These are phyloP conservation scores for Cymbopogon flexuosus DNA, from an alignment of 202 grass and related monocot genomes.

Conservation along the genomic window DNA sequence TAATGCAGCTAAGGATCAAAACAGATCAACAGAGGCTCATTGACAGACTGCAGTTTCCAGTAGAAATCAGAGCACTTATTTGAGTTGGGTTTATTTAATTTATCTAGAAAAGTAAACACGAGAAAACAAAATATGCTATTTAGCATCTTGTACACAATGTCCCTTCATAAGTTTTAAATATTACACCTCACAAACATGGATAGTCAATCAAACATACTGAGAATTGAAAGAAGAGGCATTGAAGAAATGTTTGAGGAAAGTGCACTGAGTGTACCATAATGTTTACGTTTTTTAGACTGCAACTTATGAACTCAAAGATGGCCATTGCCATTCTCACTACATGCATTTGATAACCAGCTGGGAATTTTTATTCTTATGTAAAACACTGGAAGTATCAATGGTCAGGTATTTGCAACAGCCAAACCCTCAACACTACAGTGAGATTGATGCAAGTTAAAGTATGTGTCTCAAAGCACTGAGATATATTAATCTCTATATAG, in stretches of 20 bases:
- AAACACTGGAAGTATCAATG: background rate
- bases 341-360: background rate
- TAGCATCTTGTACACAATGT: constrained; percentile 10
- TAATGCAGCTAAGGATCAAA: background rate
- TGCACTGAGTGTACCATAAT: background rate
- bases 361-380: background rate
- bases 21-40: background rate
- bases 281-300: background rate
- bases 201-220: constrained; percentile 13
- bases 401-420: background rate
- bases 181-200: background rate
- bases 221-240: background rate
- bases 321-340: background rate
- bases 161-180: background rate
- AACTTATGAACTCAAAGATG: background rate
- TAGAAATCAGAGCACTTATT: background rate
- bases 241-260: background rate
- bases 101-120: background rate
- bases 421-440: background rate
- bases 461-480: background rate
- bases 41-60: background rate
- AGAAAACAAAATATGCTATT: background rate
- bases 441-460: background rate
- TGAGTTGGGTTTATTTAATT: background rate
- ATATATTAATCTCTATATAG: background rate